Conservation (phyloP, 176 grass and related monocot genomes). For the Rhipidocladum racemiflorum region DNA sequence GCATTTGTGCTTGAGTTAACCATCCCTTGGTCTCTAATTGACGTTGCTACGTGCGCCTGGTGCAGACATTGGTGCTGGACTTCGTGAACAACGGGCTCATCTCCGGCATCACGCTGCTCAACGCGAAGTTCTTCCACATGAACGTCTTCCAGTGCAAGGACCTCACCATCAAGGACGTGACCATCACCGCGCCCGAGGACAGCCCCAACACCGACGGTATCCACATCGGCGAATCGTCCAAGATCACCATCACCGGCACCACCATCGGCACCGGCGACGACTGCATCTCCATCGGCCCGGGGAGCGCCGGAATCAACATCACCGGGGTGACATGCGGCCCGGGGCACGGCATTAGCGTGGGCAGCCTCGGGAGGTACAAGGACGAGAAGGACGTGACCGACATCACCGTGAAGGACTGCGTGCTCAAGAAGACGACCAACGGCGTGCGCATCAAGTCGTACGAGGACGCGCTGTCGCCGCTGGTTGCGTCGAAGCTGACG, state of each 20-base stretch:
- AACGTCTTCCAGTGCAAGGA: conserved; percentile 35
- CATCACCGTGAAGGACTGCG: conserved; percentile 32
- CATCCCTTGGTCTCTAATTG: too few species aligned
- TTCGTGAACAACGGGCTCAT: conserved; percentile 6
- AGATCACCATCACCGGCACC: conserved; percentile 24
- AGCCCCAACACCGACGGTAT: conserved; percentile 54
- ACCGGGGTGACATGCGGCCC: conserved; percentile 41
- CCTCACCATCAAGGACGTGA: conserved; percentile 15
- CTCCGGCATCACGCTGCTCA: conserved; percentile 11
- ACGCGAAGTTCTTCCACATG: conserved; percentile 56
- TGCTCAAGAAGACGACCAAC: conserved; percentile 23
- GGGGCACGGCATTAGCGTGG: conserved; percentile 51
- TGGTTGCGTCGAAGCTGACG: background rate
- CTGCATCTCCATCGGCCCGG: conserved; percentile 35
- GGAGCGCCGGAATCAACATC: conserved; percentile 16
- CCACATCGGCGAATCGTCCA: conserved; percentile 34
- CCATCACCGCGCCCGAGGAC: conserved; percentile 24
- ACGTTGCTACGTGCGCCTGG: too few species aligned
- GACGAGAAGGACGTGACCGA: conserved; percentile 39
- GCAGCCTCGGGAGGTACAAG: conserved; percentile 38
- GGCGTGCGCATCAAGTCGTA: conserved; percentile 49
- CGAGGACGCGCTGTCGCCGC: background rate
- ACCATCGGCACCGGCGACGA: conserved; percentile 45
- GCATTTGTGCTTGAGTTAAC: too few species aligned
- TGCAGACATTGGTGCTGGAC: conserved; percentile 32